phyloP scores from a whole-genome alignment of 495 filamentous ascomycete species.

The Cercophora newfieldiana region DNA sequence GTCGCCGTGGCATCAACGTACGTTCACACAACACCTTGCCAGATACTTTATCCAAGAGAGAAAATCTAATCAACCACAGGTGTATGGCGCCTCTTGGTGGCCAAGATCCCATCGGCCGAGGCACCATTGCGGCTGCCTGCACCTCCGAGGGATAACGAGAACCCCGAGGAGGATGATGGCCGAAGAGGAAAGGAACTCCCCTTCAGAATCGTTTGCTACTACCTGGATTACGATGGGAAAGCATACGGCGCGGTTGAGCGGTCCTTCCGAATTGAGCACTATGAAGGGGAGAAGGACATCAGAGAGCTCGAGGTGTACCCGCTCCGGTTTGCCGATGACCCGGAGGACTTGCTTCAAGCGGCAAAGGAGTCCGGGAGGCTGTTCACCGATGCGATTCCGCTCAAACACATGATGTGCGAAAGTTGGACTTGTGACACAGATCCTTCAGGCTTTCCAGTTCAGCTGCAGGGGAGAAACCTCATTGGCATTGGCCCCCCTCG shows the following conservation, averaged over 20 bases:
- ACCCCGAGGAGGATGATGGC: too few relatives aligned
- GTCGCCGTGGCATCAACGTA: background rate
- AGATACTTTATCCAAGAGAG: background rate
- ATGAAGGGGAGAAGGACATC: background rate
- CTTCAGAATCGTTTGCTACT: background rate
- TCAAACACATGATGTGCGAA: background rate
- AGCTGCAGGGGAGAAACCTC: background rate
- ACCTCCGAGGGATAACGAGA: background rate
- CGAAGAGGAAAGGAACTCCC: too few relatives aligned
- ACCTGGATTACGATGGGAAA: background rate
- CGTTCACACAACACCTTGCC: background rate
- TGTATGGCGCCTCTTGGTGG: background rate
- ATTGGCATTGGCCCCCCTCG: too few relatives aligned
- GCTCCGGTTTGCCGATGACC: background rate
- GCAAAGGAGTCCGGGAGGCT: background rate
- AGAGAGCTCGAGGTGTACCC: background rate
- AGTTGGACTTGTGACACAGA: background rate
- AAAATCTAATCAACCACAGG: background rate
- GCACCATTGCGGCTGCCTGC: background rate
- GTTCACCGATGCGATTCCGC: background rate
- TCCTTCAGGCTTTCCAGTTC: background rate
- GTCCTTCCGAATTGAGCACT: background rate
- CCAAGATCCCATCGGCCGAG: background rate
- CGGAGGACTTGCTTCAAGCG: background rate
- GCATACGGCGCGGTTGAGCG: background rate